Percentiles rank a stretch among this genome's conserved stretches.
Evolutionary conservation across 31 red algal species (phyloP).

Genomic region (Porphyra umbilicalis): DNA sequence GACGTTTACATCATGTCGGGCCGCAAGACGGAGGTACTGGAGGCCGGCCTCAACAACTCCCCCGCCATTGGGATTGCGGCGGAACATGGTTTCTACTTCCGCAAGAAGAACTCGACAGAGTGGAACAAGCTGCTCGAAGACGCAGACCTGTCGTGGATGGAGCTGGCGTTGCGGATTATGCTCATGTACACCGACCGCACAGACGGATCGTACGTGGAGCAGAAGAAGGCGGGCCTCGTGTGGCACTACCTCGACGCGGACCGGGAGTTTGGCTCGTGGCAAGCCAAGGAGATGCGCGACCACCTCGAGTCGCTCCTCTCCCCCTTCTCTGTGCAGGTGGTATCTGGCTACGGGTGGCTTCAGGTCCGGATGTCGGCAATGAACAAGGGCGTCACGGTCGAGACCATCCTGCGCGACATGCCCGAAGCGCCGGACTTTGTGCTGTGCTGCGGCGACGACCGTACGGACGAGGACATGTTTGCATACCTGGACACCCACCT

Average conservation of each 20-base stretch:
- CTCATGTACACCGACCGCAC: slow-evolving; percentile 88
- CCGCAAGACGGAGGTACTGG: slow-evolving; percentile 45
- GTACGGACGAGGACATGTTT: slow-evolving; percentile 99
- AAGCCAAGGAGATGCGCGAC: slow-evolving; percentile 98
- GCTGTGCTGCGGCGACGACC: slow-evolving; percentile 92
- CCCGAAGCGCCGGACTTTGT: slow-evolving; percentile 73
- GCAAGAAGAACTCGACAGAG: slow-evolving; percentile 27
- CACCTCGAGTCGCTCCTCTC: slow-evolving; percentile 76
- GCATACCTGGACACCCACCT: slow-evolving; percentile 11
- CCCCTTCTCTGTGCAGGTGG: slow-evolving; percentile 82
- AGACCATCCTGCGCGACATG: slow-evolving; percentile 46
- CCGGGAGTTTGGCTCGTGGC: slow-evolving; percentile 98
- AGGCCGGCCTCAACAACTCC: slow-evolving; percentile 35
- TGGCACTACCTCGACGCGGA: slow-evolving; percentile 98
- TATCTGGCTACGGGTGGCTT: slow-evolving; percentile 86
- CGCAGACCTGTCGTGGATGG: slow-evolving; percentile 86
- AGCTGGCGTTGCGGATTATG: slow-evolving; percentile 85
- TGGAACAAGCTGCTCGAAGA: slow-evolving; percentile 47
- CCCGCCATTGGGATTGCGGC: slow-evolving; percentile 75
- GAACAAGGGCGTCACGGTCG: slow-evolving; percentile 94
- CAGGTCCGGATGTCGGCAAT: slow-evolving; percentile 81
- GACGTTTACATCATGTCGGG: slow-evolving; percentile 80
- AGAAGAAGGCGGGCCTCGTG: slow-evolving; percentile 78
- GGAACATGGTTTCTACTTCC: slow-evolving; percentile 95
- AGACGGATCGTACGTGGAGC: slow-evolving; percentile 92